Evolutionary conservation across 768 basidiomycete species (phyloP).

Genomic region (Rhodotorula paludigena): DNA sequence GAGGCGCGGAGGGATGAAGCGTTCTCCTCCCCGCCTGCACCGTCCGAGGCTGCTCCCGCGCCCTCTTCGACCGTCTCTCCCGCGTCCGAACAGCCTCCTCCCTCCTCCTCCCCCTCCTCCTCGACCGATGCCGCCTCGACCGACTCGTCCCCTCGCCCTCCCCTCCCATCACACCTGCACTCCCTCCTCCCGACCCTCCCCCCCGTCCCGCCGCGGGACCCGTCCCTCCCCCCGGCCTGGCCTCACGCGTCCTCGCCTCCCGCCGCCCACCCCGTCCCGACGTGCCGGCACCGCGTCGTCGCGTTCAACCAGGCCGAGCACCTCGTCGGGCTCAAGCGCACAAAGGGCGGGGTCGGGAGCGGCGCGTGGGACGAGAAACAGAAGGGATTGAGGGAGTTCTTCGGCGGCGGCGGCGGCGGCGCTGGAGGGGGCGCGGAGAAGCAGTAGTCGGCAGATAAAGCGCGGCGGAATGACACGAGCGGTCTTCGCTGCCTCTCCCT

Average conservation of each 20-base stretch:
- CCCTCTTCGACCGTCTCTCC: background rate
- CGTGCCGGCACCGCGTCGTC: constrained; percentile 34
- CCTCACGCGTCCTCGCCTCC: constrained; percentile 14
- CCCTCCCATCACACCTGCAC: background rate
- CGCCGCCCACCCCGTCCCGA: constrained; percentile 34
- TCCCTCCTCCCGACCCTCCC: constrained; percentile 17
- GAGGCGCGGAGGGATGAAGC: background rate
- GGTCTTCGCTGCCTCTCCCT: no score
- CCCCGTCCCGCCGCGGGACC: constrained; percentile 24
- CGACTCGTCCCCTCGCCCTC: background rate
- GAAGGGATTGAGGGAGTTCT: constrained; percentile 48
- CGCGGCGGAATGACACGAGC: no score
- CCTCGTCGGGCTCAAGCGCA: constrained; percentile 47
- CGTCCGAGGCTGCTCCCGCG: constrained; percentile 19
- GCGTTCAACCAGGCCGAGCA: constrained; percentile 47
- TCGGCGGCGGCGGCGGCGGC: constrained; percentile 44
- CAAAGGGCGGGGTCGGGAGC: constrained; percentile 49
- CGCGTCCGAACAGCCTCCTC: no score
- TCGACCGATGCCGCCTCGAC: no score
- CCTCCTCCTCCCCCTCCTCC: background rate
- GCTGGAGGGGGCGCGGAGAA: no score
- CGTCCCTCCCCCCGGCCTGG: constrained; percentile 8
- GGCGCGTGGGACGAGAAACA: constrained; percentile 48
- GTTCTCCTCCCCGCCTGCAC: constrained; percentile 7
- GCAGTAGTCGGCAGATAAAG: no score